phyloP scores from a whole-genome alignment of 495 filamentous ascomycete species.

The Astrothelium macrocarpum region DNA sequence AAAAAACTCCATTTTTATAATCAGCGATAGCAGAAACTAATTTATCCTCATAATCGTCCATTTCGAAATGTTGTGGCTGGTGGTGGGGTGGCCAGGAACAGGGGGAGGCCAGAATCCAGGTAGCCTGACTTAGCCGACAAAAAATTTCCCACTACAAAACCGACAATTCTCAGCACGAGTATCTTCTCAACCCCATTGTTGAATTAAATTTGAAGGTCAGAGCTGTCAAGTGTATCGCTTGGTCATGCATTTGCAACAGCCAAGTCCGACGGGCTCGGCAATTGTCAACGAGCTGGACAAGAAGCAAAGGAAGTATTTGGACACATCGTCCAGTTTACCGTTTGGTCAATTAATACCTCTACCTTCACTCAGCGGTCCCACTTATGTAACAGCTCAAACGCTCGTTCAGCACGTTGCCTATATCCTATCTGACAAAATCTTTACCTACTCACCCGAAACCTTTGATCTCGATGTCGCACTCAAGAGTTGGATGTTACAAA shows the following conservation, averaged over 20 bases:
- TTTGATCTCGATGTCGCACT: slow-evolving; percentile 81
- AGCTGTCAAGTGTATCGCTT: background rate
- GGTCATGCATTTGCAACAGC: slow-evolving; percentile 21
- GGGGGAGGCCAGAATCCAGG: too few species aligned
- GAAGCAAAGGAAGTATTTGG: slow-evolving; percentile 20
- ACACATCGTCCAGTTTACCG: slow-evolving; percentile 47
- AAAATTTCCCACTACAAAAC: background rate
- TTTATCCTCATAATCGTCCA: too few species aligned
- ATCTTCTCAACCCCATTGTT: background rate
- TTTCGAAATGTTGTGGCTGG: too few species aligned
- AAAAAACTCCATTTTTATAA: too few species aligned
- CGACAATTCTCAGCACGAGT: background rate
- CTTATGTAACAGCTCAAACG: slow-evolving; percentile 82
- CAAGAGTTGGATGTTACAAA: slow-evolving; percentile 57
- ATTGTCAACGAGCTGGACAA: slow-evolving; percentile 12
- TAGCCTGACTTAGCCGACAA: background rate
- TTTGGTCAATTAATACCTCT: slow-evolving; percentile 51
- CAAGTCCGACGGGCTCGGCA: slow-evolving; percentile 23
- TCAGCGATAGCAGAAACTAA: too few species aligned
- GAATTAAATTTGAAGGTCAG: background rate
- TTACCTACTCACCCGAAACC: slow-evolving; percentile 87
- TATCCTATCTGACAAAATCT: slow-evolving; percentile 86
- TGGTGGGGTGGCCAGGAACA: too few species aligned
- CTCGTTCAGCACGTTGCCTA: slow-evolving; percentile 95
- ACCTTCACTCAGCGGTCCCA: slow-evolving; percentile 70